Percentiles rank a stretch among this genome's conserved stretches.
Evolutionary conservation across 1,139 yeast genomes (phyloP).

Genomic region (Saccharomycopsis crataegensis): DNA sequence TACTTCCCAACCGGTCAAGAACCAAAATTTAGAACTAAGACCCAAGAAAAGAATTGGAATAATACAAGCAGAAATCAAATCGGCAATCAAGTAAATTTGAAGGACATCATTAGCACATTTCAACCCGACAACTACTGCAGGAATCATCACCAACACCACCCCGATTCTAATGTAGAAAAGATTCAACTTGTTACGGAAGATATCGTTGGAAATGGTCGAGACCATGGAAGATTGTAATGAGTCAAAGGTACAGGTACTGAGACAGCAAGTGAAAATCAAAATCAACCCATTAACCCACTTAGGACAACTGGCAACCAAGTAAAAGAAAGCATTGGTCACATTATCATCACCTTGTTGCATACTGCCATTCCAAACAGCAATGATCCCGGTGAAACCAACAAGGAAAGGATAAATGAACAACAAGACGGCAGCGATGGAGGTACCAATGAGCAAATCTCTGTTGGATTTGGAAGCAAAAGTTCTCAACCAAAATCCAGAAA

Average conservation of each 20-base stretch:
- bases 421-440: constrained; percentile 64
- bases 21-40: constrained; percentile 54
- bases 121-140: constrained; percentile 76
- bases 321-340: constrained; percentile 62
- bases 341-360: constrained; percentile 50
- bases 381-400: constrained; percentile 75
- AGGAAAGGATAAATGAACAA: constrained; percentile 58
- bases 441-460: constrained; percentile 68
- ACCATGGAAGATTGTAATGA: constrained; percentile 85
- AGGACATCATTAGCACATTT: constrained; percentile 75
- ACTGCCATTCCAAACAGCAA: constrained; percentile 88
- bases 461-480: constrained; percentile 83
- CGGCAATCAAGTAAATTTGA: constrained; percentile 86
- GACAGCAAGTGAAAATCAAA: constrained; percentile 59
- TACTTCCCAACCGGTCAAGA: constrained; percentile 73
- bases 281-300: constrained; percentile 83
- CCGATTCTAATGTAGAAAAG: constrained; percentile 61
- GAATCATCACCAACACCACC: constrained; percentile 72
- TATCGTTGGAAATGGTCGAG: constrained; percentile 81
- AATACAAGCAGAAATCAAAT: constrained; percentile 77
- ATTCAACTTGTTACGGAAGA: constrained; percentile 74
- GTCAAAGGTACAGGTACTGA: constrained; percentile 87
- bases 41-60: constrained; percentile 85
- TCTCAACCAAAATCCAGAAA: constrained; percentile 91
- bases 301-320: constrained; percentile 68